Evolutionary conservation across 805 yeast genomes (phyloP), one percentile per base, ranked within the genome.

Genomic region (Ogataea allantospora): DNA sequence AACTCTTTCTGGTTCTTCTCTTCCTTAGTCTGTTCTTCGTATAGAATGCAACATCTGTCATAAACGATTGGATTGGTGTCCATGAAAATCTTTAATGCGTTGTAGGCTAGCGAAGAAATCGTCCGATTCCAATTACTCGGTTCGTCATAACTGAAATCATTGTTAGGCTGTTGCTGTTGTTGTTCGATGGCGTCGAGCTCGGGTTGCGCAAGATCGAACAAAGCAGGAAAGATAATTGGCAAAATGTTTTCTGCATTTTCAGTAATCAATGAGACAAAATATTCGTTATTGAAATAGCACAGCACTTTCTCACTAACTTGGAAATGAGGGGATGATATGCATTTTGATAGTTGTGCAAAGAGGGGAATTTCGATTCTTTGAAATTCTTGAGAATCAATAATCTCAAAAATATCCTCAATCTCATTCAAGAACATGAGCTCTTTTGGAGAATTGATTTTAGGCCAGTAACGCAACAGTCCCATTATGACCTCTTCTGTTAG

Each of bases 251-350:
- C 96, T 7, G 95, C 89, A 60, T 85, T 85, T 55, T 93, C 98
- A 14, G 95, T 87, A 33, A 93, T 88, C 51, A 91, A 66, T 27
- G 88, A 83, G 47, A 89, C 76, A 61, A 93, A 89, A 65, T 87
- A 89, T 57, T 93, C 98, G 62, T 91, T 91, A 54, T 87, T 85
- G 93, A 96, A 93, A 62, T 80, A 88, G 58, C 89, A 84, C 43
- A 93, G 74, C 2, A 93, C 96, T 51, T 95, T 88, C 65, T 93
- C 99, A 41, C 95, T 84, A 17, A 93, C 96, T 71, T 93, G 99
- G 70, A 93, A 95, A 67, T 93, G 98, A 18, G 96, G 87, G 2
- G 95, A 85, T 18, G 95, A 76, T 26, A 93, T 89, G 66, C 98
- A 91, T 63, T 85, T 88, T 34, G 96, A 84, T 48, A 93, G 73